Base-by-base conservation (phyloP, 225 moss, liverwort and hornwort genomes). In the Ulota crispa region DNA sequence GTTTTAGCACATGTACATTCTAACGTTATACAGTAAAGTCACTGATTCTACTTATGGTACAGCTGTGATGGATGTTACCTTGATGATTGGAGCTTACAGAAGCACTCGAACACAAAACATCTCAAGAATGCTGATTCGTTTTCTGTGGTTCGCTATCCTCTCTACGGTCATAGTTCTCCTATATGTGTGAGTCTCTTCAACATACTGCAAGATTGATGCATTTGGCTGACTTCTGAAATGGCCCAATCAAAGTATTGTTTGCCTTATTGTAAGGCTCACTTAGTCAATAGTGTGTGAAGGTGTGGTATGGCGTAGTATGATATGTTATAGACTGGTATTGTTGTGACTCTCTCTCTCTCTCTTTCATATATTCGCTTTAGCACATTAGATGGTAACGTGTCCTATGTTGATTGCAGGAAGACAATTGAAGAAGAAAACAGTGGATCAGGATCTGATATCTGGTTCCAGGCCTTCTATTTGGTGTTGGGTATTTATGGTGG, bases 81-180 rank as follows among this genome's bases (percentile, higher is more conserved):
- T 99, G 80, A 96, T 99, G 88, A 89, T 89, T 55, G 99, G 96
- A 50, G 99, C 96, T 74, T 99, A 94, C 80, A 85, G 94, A 77
- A 93, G 96, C 80, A 96, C 99, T 9, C 89, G 93, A 70, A 84
- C 81, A 12, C 89, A 89, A 63, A 93, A 92, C 31, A 86, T 94
- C 30, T 92, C 91, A 82, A 94, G 99, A 79, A 99, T 99, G 86
- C 80, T 96, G 68, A 75, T 92, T 64, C 96, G 99, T 47, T 90
- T 96, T 67, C 26, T 92, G 4, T 99, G 89, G 88, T 96, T 93
- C 76, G 88, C 88, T 45, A 81, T 91, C 54, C 85, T 92, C 54
- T 88, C 89, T 36, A 86, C 66, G 53, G 78, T 75, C 61, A 83
- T 99, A 62, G 90, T 91, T 36, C 89, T 91, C 63, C 89, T 99